A percentile compares a stretch with the other conserved stretches of the same genome.
Evolutionary conservation across 306 rosid genomes (phyloP).

Genomic region (Alnus rubra): DNA sequence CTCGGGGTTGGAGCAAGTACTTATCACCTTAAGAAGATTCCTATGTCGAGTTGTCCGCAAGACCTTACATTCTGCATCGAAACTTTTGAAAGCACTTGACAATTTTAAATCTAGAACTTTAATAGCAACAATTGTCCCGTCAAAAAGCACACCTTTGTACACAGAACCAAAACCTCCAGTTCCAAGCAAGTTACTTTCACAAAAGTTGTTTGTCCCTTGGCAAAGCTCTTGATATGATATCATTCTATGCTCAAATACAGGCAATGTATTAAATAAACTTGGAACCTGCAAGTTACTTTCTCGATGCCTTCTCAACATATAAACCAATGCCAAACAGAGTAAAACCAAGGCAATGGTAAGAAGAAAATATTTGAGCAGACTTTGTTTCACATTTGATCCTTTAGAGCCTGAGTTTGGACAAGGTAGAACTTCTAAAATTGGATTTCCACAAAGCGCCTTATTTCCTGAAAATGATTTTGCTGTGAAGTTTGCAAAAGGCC

Average conservation of each 20-base stretch:
- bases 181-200: neutral
- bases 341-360: neutral
- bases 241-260: neutral
- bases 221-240: neutral
- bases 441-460: neutral
- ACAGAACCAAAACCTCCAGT: neutral
- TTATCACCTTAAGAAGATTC: neutral
- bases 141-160: neutral
- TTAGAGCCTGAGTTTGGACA: neutral
- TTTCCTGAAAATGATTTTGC: neutral
- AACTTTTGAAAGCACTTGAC: neutral
- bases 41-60: neutral
- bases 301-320: neutral
- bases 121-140: neutral
- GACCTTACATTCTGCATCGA: neutral
- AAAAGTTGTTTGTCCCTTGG: neutral
- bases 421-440: neutral
- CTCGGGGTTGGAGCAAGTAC: neutral
- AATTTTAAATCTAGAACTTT: neutral
- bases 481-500: constrained; percentile 5
- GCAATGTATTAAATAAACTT: neutral
- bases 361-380: neutral
- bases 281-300: neutral
- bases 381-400: neutral
- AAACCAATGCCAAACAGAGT: neutral